A percentile compares a stretch with the other conserved stretches of the same genome.
Conservation (phyloP, 23 red algal genomes). For the Pyropia haitanensis region DNA sequence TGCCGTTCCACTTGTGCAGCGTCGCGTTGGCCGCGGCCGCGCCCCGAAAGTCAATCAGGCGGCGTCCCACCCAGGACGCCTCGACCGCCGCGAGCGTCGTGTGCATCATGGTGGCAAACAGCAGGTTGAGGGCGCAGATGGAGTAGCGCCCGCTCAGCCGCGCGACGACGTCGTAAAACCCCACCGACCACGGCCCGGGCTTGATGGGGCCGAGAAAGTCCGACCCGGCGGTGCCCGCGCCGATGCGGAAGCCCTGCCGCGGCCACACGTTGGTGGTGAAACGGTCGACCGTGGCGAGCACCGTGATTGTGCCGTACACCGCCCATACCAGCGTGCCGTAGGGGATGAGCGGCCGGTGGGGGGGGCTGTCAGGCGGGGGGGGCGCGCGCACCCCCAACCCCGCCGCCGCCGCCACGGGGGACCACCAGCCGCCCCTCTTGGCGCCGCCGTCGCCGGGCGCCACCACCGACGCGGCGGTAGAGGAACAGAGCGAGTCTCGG, state of each 20-base stretch:
- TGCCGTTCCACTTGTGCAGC: slow-evolving; percentile 42
- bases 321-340: slow-evolving; percentile 19
- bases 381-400: no score
- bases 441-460: no score
- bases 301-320: slow-evolving; percentile 10
- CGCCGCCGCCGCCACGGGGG: no score
- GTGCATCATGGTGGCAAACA: slow-evolving; percentile 15
- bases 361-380: neutral
- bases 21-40: slow-evolving; percentile 1
- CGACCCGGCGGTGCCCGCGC: slow-evolving; percentile 11
- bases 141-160: slow-evolving; percentile 21
- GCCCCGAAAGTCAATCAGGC: slow-evolving; percentile 6
- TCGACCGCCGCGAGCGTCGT: neutral
- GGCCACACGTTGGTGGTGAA: slow-evolving; percentile 25
- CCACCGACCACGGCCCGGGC: slow-evolving; percentile 19
- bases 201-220: slow-evolving; percentile 22
- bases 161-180: slow-evolving; percentile 14
- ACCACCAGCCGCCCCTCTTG: no score
- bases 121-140: slow-evolving; percentile 15
- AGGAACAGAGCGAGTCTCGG: no score
- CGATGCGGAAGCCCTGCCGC: slow-evolving; percentile 16
- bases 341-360: slow-evolving; percentile 12
- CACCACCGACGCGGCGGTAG: no score
- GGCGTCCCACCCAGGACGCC: slow-evolving; percentile 6
- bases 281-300: slow-evolving; percentile 18